Percentiles rank a stretch among this genome's conserved stretches.
Evolutionary conservation across 2,329 filamentous ascomycete genomes (phyloP).

Genomic region (Clarireedia homoeocarpa): DNA sequence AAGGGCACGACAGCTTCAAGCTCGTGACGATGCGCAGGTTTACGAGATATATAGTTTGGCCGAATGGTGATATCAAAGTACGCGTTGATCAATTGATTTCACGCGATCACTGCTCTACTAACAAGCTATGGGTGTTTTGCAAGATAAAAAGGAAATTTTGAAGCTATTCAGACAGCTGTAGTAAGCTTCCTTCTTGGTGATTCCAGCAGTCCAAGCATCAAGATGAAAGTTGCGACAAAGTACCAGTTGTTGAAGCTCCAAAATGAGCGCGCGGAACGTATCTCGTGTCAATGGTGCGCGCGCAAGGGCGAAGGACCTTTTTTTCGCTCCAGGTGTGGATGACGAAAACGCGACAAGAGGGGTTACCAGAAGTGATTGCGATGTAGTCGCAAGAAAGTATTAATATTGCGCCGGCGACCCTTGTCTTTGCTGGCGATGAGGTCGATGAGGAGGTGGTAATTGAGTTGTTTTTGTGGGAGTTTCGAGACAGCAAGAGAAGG

Average conservation of each 20-base stretch:
- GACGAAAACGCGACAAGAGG: too few species aligned
- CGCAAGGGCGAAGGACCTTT: too few species aligned
- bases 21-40: conserved; percentile 15
- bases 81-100: conserved; percentile 20
- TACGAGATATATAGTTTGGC: conserved; percentile 22
- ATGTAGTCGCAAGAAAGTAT: too few species aligned
- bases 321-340: too few species aligned
- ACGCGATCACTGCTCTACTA: conserved; percentile 30
- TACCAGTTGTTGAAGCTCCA: too few species aligned
- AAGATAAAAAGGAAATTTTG: conserved; percentile 14
- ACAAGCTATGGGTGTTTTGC: conserved; percentile 23
- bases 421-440: background rate
- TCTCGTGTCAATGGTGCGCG: too few species aligned
- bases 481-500: background rate
- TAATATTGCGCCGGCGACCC: too few species aligned
- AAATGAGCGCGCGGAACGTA: too few species aligned
- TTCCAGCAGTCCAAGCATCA: background rate
- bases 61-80: conserved; percentile 23
- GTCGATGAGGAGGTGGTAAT: background rate
- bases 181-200: background rate
- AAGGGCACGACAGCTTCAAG: conserved; percentile 21
- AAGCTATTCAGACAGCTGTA: conserved; percentile 17
- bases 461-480: background rate
- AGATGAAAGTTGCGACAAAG: background rate
- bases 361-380: too few species aligned